Percentiles rank a stretch among this genome's conserved stretches.
phyloP scores from a whole-genome alignment of 1,284 basidiomycete species.

The Tetrapyrgos nigripes region DNA sequence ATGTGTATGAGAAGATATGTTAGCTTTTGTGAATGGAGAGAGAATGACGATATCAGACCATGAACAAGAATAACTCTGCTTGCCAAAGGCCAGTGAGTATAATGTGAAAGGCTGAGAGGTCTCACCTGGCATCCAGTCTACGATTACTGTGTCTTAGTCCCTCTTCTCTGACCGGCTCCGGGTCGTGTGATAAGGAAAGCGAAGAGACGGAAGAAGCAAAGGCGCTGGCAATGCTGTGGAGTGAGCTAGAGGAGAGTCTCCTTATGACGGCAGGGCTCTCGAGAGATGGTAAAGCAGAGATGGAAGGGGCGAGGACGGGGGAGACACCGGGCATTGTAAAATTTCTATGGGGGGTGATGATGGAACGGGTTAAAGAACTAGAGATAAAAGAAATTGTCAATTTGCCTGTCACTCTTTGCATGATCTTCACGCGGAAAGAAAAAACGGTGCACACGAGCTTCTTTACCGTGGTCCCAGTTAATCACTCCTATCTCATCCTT shows the following conservation, averaged over 20 bases:
- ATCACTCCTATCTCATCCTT: no score
- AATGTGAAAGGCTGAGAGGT: slow-evolving; percentile 10
- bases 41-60: slow-evolving; percentile 41
- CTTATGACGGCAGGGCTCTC: slow-evolving; percentile 19
- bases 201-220: slow-evolving; percentile 46
- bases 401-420: background rate
- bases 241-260: slow-evolving; percentile 37
- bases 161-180: slow-evolving; percentile 58
- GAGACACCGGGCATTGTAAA: slow-evolving; percentile 19
- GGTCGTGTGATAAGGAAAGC: slow-evolving; percentile 47
- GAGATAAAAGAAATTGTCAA: background rate
- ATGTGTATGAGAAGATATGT: slow-evolving; percentile 22
- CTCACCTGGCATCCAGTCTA: slow-evolving; percentile 79
- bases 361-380: slow-evolving; percentile 16
- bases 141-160: slow-evolving; percentile 69
- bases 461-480: no score
- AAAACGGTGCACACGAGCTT: no score
- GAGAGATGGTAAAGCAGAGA: slow-evolving; percentile 6
- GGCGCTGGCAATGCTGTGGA: slow-evolving; percentile 40
- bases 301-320: slow-evolving; percentile 20
- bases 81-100: slow-evolving; percentile 11
- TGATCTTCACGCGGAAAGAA: no score
- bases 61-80: slow-evolving; percentile 31
- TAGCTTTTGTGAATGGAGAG: slow-evolving; percentile 24
- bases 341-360: slow-evolving; percentile 25